Conservation (phyloP, 1,139 yeast genomes). For the Scheffersomyces illinoinensis region DNA sequence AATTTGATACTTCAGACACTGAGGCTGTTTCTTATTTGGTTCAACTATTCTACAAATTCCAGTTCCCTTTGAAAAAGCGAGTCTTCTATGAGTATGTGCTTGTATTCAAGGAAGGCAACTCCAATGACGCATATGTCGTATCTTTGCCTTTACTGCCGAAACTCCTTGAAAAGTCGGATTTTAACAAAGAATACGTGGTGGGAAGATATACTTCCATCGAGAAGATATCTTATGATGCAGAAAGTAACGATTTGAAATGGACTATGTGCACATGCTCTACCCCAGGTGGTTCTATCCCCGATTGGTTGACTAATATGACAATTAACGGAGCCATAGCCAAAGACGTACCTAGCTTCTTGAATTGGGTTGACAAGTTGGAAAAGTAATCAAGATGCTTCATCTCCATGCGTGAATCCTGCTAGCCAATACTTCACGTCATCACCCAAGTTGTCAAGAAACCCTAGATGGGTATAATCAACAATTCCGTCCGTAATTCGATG, state of each 20-base stretch:
- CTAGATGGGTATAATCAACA: conserved; percentile 30
- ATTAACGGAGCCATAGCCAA: conserved; percentile 60
- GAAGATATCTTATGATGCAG: conserved; percentile 40
- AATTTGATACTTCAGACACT: conserved; percentile 10
- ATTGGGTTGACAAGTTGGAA: conserved; percentile 36
- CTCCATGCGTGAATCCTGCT: conserved; percentile 25
- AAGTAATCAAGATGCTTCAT: conserved; percentile 14
- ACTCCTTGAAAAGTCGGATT: conserved; percentile 12
- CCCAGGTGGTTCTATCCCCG: conserved; percentile 68
- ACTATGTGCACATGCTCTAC: conserved; percentile 63
- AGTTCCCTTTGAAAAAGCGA: conserved; percentile 48
- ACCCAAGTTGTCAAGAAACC: conserved; percentile 45
- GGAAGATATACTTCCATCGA: conserved; percentile 65
- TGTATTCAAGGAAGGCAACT: conserved; percentile 32
- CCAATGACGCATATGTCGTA: conserved; percentile 46
- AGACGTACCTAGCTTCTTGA: conserved; percentile 65
- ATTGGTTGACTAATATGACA: conserved; percentile 58
- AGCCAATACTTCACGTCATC: conserved; percentile 48
- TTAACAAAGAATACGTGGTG: conserved; percentile 25
- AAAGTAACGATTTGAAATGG: conserved; percentile 53
- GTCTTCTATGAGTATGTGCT: conserved; percentile 63
- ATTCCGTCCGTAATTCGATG: conserved; percentile 24
- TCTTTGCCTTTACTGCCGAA: conserved; percentile 47
- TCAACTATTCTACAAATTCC: conserved; percentile 48
- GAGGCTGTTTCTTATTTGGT: conserved; percentile 18